Percentiles rank a stretch among this genome's conserved stretches.
phyloP scores from a whole-genome alignment of 768 basidiomycete species.

The Leucosporidium creatinivorum region DNA sequence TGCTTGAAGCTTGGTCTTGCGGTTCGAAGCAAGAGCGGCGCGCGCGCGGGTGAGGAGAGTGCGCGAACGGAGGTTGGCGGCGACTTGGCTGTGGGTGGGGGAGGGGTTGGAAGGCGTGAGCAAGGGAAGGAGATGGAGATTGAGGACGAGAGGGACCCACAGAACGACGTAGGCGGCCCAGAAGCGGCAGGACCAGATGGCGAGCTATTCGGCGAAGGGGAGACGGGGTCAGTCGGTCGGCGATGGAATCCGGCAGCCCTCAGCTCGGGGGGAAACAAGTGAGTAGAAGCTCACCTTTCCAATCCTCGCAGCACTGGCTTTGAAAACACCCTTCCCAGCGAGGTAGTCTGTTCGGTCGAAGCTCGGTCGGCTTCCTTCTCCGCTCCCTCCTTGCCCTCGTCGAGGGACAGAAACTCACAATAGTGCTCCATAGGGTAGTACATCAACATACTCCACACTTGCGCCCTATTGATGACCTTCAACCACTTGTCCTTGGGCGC shows the following conservation, averaged over 20 bases:
- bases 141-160: conserved; percentile 48
- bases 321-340: conserved; percentile 34
- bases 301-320: conserved; percentile 11
- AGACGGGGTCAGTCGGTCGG: too few relatives aligned
- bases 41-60: conserved; percentile 11
- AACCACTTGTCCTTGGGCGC: conserved; percentile 27
- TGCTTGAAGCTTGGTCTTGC: conserved; percentile 44
- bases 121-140: conserved; percentile 33
- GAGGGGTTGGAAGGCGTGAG: conserved; percentile 41
- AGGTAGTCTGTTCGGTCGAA: conserved; percentile 30
- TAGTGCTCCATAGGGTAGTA: conserved; percentile 41
- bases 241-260: too few relatives aligned
- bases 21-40: neutral
- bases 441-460: conserved; percentile 39
- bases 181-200: conserved; percentile 67
- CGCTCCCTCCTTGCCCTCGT: too few relatives aligned
- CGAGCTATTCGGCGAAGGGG: conserved; percentile 40
- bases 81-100: conserved; percentile 15
- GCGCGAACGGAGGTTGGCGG: conserved; percentile 26
- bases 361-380: neutral
- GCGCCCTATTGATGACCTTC: conserved; percentile 34
- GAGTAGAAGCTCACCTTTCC: too few relatives aligned
- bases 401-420: conserved; percentile 28
- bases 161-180: conserved; percentile 74
- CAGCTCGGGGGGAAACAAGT: too few relatives aligned